These are phyloP conservation scores for Calonectria montana DNA, from an alignment of 2,329 filamentous ascomycete genomes.

Conservation along the genomic window DNA sequence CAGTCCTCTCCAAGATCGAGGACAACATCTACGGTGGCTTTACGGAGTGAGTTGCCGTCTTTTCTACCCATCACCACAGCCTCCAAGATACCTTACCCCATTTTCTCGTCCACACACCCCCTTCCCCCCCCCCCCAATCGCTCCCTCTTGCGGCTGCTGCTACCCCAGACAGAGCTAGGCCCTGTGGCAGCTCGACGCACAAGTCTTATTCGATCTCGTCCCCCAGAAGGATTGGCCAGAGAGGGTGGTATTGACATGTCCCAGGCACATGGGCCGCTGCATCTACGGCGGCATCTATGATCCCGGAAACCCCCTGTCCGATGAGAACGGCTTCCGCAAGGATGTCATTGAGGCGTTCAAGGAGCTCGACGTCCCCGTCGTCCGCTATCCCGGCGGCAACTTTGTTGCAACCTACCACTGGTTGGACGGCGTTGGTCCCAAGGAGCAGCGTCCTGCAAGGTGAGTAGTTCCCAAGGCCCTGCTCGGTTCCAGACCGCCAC, in stretches of 20 bases:
- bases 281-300: constrained; percentile 91
- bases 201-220: neutral
- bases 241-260: constrained; percentile 23
- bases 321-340: constrained; percentile 79
- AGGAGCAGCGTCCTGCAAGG: constrained; percentile 70
- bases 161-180: constrained; percentile 9
- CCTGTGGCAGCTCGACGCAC: neutral
- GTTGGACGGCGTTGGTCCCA: constrained; percentile 83
- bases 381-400: constrained; percentile 86
- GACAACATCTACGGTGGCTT: constrained; percentile 87
- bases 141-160: neutral
- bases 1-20: constrained; percentile 79
- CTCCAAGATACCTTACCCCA: neutral
- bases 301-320: constrained; percentile 77
- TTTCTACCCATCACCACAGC: neutral
- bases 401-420: constrained; percentile 89
- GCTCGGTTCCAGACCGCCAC: neutral
- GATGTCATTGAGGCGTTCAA: constrained; percentile 81
- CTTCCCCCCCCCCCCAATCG: neutral
- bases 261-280: constrained; percentile 87
- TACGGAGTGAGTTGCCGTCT: constrained; percentile 72
- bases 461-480: constrained; percentile 28
- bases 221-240: constrained; percentile 5
- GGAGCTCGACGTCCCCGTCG: constrained; percentile 80
- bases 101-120: neutral